Evolutionary conservation across 768 basidiomycete species (phyloP), one percentile per base, ranked within the genome.

Genomic region (Psilocybe cubensis): DNA sequence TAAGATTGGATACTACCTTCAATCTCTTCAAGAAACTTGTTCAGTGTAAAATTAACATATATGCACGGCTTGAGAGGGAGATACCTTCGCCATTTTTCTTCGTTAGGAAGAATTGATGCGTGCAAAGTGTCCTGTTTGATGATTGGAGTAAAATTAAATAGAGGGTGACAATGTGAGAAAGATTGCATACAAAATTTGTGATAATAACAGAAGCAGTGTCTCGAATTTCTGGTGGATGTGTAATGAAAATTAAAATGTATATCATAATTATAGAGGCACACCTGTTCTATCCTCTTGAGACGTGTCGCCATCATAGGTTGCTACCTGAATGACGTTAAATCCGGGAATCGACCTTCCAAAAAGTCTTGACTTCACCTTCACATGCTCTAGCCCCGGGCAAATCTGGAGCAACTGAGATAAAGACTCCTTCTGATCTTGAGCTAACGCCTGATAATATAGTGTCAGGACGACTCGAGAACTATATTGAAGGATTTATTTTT

Each of bases 241-340:
- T 8, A 8, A 23, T 40, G 31, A 47, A 23, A 25, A 21, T 35
- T 44, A 9, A 35, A 49, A 42, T 53, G 5, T 27, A 14, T 4
- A 17, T 44, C 28, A 40, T 59, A 10, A 23, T 7, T 42, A 14
- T 29, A 28, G 11, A 21, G 27, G 62, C 72, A 46, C 56, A 89
- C 91, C 79, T 60, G 78, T 71, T 50, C 94, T 81, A 24, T 71
- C 68, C 29, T 92, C 89, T 68, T 83, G 81, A 0, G 89, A 85
- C 0, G 94, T 96, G 66, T 96, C 94, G 0, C 94, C 94, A 60
- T 96, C 94, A 66, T 93, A 96, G 0, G 89, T 95, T 2, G 84
- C 84, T 11, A 92, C 79, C 83, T 85, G 51, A 18, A 21, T 48
- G 40, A 41, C 14, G 12, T 18, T 27, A 21, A 35, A 23, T 14